Conservation (phyloP, 139 green algal species). For the Chlamydomonas sphaeroides region DNA sequence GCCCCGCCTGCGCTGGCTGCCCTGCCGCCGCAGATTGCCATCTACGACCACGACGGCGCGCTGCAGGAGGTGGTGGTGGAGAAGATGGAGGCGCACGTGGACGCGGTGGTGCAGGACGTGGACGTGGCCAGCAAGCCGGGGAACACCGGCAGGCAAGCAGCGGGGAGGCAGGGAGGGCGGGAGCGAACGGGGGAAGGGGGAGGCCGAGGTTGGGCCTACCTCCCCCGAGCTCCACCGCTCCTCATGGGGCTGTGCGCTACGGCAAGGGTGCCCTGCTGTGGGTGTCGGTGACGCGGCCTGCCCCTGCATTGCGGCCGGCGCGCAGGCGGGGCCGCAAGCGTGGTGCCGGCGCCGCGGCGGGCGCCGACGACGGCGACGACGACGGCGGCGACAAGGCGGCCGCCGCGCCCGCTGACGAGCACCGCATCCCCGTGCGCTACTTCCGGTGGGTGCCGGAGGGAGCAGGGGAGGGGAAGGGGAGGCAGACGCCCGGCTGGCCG, state of each 20-base stretch:
- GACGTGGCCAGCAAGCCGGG: conserved; percentile 24
- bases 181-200: too few relatives aligned
- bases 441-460: conserved; percentile 7
- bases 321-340: neutral
- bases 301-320: neutral
- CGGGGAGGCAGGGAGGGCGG: too few relatives aligned
- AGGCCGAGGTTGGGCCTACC: too few relatives aligned
- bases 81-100: conserved; percentile 29
- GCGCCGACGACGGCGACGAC: neutral
- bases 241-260: too few relatives aligned
- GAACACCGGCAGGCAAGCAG: conserved; percentile 13
- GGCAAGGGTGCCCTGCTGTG: too few relatives aligned
- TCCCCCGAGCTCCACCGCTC: too few relatives aligned
- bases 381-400: conserved; percentile 14
- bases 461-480: too few relatives aligned
- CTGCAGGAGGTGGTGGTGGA: conserved; percentile 38
- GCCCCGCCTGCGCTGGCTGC: too few relatives aligned
- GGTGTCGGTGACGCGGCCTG: too few relatives aligned
- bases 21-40: conserved; percentile 16
- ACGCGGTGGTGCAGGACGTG: conserved; percentile 30
- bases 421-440: conserved; percentile 30
- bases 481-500: too few relatives aligned
- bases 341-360: neutral
- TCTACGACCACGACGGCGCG: conserved; percentile 31
- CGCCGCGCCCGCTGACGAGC: conserved; percentile 4